These are phyloP conservation scores for Geranium incanum DNA, from an alignment of 441 rosid species.

Conservation along the genomic window DNA sequence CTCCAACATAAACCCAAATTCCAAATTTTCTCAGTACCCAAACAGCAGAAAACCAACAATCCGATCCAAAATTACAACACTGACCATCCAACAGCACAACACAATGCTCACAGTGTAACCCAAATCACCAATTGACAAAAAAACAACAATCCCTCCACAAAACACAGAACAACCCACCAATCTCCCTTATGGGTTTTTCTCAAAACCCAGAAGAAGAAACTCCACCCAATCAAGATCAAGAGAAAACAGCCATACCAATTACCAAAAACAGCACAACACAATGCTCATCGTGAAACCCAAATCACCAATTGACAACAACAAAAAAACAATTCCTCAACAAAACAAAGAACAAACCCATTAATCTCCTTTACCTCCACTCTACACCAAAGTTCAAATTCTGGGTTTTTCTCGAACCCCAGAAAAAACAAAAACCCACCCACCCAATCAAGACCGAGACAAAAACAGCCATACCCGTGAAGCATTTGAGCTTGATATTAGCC, in stretches of 20 bases:
- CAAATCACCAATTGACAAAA: not conserved
- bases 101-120: not conserved
- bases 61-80: not conserved
- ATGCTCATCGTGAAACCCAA: not conserved
- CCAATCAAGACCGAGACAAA: not conserved
- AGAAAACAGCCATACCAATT: constrained; percentile 29
- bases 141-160: not conserved
- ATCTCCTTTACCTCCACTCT: not conserved
- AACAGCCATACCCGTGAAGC: constrained; percentile 46
- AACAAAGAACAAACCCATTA: not conserved
- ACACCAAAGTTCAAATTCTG: not conserved
- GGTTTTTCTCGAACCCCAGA: not conserved
- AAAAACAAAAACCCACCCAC: not conserved
- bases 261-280: not conserved
- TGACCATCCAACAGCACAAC: not conserved
- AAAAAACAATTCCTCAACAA: not conserved
- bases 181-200: not conserved
- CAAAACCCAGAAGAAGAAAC: not conserved
- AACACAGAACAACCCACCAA: not conserved
- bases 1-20: not conserved
- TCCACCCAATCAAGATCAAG: not conserved
- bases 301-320: not conserved
- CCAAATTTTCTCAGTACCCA: not conserved
- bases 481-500: constrained; percentile 63
- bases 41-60: not conserved